These are phyloP conservation scores for Penicillium psychrofluorescens DNA, from an alignment of 495 filamentous ascomycete genomes.

Conservation along the genomic window DNA sequence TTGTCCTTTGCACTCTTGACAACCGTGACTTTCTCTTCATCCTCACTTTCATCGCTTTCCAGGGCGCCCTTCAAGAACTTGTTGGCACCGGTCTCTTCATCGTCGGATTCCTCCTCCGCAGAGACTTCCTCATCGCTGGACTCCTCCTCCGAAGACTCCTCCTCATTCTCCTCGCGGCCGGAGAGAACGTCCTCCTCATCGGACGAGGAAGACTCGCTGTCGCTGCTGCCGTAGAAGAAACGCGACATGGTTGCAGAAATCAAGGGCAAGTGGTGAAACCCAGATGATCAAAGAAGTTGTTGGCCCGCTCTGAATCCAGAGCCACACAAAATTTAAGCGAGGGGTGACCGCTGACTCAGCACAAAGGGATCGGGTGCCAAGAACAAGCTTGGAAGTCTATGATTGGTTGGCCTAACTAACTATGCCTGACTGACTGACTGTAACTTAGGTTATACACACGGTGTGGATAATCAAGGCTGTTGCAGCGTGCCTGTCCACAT, in stretches of 20 bases:
- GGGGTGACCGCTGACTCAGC: constrained; percentile 29
- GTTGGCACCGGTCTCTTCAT: constrained; percentile 58
- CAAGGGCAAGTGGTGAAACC: constrained; percentile 21
- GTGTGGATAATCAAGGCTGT: too few relatives aligned
- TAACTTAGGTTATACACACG: too few relatives aligned
- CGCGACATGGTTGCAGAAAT: constrained; percentile 57
- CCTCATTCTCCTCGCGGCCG: constrained; percentile 61
- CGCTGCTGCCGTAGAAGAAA: constrained; percentile 94
- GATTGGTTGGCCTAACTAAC: too few relatives aligned
- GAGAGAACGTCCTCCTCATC: constrained; percentile 90
- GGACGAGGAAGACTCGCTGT: constrained; percentile 64
- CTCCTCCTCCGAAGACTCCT: constrained; percentile 66
- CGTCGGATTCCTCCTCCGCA: constrained; percentile 39
- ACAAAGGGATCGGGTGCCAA: constrained; percentile 14
- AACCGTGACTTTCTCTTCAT: constrained; percentile 72
- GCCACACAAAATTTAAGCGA: constrained; percentile 49
- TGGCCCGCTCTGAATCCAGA: constrained; percentile 16
- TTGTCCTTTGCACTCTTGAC: constrained; percentile 98
- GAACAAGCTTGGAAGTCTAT: too few relatives aligned
- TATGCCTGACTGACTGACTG: too few relatives aligned
- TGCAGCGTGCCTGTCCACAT: too few relatives aligned
- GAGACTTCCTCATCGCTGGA: constrained; percentile 58
- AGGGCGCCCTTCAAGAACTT: constrained; percentile 74
- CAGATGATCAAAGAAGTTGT: constrained; percentile 28
- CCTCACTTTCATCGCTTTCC: constrained; percentile 77